A percentile compares a stretch with the other conserved stretches of the same genome.
These are phyloP conservation scores for Alliaria petiolata DNA, from an alignment of 345 rosid genomes.

Conservation along the genomic window DNA sequence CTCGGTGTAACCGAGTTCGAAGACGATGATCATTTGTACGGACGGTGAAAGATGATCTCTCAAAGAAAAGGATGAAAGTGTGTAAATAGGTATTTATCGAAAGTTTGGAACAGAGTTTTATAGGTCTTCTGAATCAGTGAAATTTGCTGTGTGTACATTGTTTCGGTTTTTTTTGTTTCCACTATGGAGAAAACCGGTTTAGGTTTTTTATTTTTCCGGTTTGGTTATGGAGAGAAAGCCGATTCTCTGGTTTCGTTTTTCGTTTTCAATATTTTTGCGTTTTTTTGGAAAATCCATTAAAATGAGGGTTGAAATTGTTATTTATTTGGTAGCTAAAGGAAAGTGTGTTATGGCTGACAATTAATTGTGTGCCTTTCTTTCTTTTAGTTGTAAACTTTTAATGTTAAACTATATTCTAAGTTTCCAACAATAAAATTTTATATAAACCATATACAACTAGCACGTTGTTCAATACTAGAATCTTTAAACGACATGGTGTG, in stretches of 20 bases:
- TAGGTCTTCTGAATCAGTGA: conserved; percentile 8
- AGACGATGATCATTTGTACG: conserved; percentile 58
- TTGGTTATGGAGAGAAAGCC: conserved; percentile 9
- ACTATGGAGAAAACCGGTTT: conserved; percentile 23
- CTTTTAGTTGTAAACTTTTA: no score
- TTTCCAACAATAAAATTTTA: no score
- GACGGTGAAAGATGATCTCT: conserved; percentile 44
- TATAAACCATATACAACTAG: no score
- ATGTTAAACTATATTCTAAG: no score
- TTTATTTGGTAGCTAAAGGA: conserved; percentile 3
- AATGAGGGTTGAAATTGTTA: conserved; percentile 10
- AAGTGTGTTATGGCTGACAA: no score
- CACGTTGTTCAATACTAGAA: no score
- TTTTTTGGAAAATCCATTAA: neutral
- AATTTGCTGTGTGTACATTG: conserved; percentile 25
- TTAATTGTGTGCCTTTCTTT: no score
- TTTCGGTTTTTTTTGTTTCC: neutral
- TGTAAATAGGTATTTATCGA: conserved; percentile 30
- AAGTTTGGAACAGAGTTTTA: conserved; percentile 24
- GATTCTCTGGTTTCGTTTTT: neutral
- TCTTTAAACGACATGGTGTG: no score
- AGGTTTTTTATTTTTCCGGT: conserved; percentile 22
- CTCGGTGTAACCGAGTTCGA: conserved; percentile 83
- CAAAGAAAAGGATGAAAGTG: neutral
- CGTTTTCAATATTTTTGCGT: conserved; percentile 2